phyloP scores from a whole-genome alignment of 2,329 filamentous ascomycete species.

The Diplocarpon rosae region DNA sequence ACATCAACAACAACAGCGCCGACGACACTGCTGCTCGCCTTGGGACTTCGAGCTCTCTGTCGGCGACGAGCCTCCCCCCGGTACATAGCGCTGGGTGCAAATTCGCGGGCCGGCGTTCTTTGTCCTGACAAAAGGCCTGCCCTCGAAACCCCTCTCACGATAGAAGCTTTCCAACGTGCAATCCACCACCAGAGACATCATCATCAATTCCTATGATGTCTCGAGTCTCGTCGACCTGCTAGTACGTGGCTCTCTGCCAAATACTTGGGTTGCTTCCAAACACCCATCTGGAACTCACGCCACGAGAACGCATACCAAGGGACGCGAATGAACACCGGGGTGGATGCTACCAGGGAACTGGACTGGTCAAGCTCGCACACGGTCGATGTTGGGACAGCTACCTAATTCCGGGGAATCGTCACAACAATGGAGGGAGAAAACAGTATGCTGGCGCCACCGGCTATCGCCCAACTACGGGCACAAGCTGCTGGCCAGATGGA shows the following conservation, averaged over 20 bases:
- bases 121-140: background rate
- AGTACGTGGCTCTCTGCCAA: constrained; percentile 16
- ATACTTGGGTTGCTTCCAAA: constrained; percentile 6
- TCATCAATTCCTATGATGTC: constrained; percentile 23
- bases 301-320: constrained; percentile 10
- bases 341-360: constrained; percentile 2
- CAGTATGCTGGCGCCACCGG: constrained; percentile 26
- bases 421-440: constrained; percentile 18
- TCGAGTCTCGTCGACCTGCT: constrained; percentile 15
- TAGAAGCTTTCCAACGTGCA: constrained; percentile 7
- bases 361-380: constrained; percentile 6
- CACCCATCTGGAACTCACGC: constrained; percentile 9
- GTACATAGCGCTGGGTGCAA: constrained; percentile 9
- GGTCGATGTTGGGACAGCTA: constrained; percentile 23
- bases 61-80: constrained; percentile 7
- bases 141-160: constrained; percentile 2
- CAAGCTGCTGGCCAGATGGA: constrained; percentile 37
- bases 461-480: constrained; percentile 23
- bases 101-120: constrained; percentile 9
- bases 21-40: constrained; percentile 7
- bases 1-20: background rate
- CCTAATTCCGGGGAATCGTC: constrained; percentile 19
- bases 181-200: constrained; percentile 21
- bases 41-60: background rate
- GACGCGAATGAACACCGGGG: constrained; percentile 17